Evolutionary conservation across 75 land plant species (phyloP), one percentile per base, ranked within the genome.

Genomic region (Gnetum montanum): DNA sequence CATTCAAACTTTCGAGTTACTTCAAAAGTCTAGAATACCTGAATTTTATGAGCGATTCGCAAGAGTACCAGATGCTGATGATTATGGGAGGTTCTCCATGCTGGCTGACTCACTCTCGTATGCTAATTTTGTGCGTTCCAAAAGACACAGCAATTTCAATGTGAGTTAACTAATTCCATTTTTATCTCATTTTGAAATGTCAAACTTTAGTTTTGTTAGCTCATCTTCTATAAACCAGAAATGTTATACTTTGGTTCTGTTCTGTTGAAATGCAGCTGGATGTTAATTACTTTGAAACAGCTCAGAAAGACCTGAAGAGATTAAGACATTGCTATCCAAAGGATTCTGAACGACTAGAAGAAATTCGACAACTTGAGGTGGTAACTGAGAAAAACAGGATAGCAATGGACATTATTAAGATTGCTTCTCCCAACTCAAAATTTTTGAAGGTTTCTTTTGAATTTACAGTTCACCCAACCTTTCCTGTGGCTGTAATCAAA

Each of bases 1-100:
- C 47, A 36, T 68, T 43, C 98, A 94, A 68, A 83, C 81, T 59
- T 94, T 94, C 70, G 98, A 88, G 46, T 74, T 88, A 24, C 70
- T 94, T n/a, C 90, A 72, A 36, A 88, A 73, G 59, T 76, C 88
- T 7, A 63, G 73, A 54, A 63, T 89, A 33, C 95, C 98, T 7
- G 80, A 81, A 60, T 73, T 85, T n/a, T n/a, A n/a, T n/a, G n/a
- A n/a, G n/a, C n/a, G n/a, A n/a, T n/a, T n/a, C n/a, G n/a, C n/a
- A n/a, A n/a, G n/a, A n/a, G n/a, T n/a, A n/a, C n/a, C n/a, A n/a
- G n/a, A n/a, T n/a, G n/a, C n/a, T n/a, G n/a, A n/a, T n/a, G n/a
- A n/a, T n/a, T n/a, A n/a, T n/a, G n/a, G n/a, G n/a, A n/a, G n/a
- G n/a, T n/a, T n/a, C n/a, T n/a, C n/a, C n/a, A n/a, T n/a, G n/a